Evolutionary conservation across 2,329 filamentous ascomycete genomes (phyloP).

Genomic region (Camillea tinctor): DNA sequence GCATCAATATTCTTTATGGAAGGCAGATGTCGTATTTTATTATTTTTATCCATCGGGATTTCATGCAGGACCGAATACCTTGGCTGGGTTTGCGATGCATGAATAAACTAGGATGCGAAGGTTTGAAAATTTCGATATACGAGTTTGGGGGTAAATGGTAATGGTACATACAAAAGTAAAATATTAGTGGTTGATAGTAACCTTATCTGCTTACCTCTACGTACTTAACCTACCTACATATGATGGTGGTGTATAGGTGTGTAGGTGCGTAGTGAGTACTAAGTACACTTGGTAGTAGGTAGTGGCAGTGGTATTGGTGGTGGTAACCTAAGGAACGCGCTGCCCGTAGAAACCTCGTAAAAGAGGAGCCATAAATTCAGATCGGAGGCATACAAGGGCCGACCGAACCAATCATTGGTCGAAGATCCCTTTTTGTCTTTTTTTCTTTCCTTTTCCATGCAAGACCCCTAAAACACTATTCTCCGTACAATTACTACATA

Average conservation of each 20-base stretch:
- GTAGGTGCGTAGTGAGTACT: too few species aligned
- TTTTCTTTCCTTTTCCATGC: neutral
- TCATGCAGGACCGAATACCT: neutral
- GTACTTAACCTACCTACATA: too few species aligned
- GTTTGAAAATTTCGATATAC: neutral
- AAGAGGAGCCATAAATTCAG: conserved; percentile 16
- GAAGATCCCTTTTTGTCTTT: too few species aligned
- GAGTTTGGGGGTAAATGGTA: too few species aligned
- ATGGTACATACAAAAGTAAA: too few species aligned
- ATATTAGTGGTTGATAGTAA: too few species aligned
- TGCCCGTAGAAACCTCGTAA: conserved; percentile 17
- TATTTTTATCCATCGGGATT: neutral
- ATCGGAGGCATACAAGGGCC: conserved; percentile 11
- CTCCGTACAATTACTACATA: too few species aligned
- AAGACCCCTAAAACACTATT: neutral
- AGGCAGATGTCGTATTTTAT: neutral
- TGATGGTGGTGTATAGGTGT: too few species aligned
- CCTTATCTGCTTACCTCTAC: too few species aligned
- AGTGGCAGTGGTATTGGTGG: conserved; percentile 6
- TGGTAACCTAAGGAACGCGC: conserved; percentile 10
- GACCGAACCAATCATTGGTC: neutral
- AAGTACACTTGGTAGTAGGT: too few species aligned
- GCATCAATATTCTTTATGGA: neutral
- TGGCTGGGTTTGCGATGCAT: neutral
- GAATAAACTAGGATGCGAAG: neutral